Base-by-base conservation (phyloP, 2,329 filamentous ascomycete genomes). In the Hymenoscyphus repandus region DNA sequence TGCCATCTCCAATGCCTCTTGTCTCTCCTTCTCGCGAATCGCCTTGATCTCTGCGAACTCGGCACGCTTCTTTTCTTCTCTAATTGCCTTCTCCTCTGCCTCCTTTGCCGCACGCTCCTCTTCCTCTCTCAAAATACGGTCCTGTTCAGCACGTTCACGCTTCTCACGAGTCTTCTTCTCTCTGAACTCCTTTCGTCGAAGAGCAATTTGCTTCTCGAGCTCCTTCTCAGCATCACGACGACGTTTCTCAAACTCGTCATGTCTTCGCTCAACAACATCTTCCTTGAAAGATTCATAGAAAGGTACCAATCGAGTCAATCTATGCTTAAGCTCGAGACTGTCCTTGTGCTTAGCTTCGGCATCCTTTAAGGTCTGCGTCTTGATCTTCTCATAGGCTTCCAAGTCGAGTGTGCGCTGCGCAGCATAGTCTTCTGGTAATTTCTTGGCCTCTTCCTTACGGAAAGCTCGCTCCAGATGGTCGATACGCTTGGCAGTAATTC, bases 401-500 rank as follows among this genome's bases (percentile, higher is more conserved):
- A 85, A 69, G 66, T 99, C 93, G 51, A 72, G 75, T 66, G 90
- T 81, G 67, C 85, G 84, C 73, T 99, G 93, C 62, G 75, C 77
- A 58, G 88, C 86, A 66, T 95, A 96, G 66, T 99, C 93, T 45
- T 85, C 83, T 51, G 83, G 76, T 52, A 97, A 75, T 72, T 96
- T 92, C 81, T 96, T 96, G 65, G 86, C 74, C 72, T 99, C 93
- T 73, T 97, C 93, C 69, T 92, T 89, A 64, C 93, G 86, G 80
- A 95, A 95, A 34, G 93, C 93, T 74, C 93, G 88, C 76, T 99
- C 93, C 62, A 99, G 75, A 72, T 99, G 92, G 67, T 99, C 93
- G 64, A 96, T 88, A 58, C 93, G 87, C 82, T 96, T 97, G 69
- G 87, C 90, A 54, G 91, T 95, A 63, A 95, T 83, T 63, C 90